A percentile compares a stretch with the other conserved stretches of the same genome.
Evolutionary conservation across 306 rosid species (phyloP).

Genomic region (Pyrus betulifolia): DNA sequence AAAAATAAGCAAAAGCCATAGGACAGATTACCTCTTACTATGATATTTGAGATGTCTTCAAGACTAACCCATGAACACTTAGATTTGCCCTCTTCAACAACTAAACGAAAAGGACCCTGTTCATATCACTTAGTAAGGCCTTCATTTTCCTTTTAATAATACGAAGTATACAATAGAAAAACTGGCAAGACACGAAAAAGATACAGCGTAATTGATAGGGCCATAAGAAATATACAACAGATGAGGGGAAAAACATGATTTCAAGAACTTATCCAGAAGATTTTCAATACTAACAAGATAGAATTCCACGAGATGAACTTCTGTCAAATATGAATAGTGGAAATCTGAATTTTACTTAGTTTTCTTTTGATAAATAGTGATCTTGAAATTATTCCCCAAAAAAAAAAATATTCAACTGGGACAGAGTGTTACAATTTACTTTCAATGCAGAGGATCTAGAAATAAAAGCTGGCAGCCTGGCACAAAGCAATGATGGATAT

Average conservation of each 20-base stretch:
- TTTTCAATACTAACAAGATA: neutral
- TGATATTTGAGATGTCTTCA: constrained; percentile 79
- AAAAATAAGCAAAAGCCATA: constrained; percentile 11
- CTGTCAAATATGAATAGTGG: neutral
- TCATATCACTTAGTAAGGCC: constrained; percentile 1
- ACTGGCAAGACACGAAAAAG: neutral
- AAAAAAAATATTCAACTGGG: neutral
- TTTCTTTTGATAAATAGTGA: neutral
- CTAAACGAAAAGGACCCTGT: constrained; percentile 94
- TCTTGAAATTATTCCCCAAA: neutral
- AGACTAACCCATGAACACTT: constrained; percentile 98
- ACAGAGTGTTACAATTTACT: neutral
- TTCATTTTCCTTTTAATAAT: neutral
- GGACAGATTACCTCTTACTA: constrained; percentile 62
- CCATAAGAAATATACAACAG: neutral
- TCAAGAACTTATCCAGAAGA: neutral
- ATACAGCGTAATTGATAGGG: neutral
- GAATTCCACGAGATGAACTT: neutral
- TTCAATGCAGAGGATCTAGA: neutral
- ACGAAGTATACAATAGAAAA: neutral
- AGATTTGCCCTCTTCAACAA: constrained; percentile 95
- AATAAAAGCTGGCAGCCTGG: neutral
- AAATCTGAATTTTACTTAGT: neutral
- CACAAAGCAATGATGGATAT: neutral
- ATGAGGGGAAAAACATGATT: neutral